phyloP scores from a whole-genome alignment of 108 stramenopile species.

The Hondaea fermentalgiana region DNA sequence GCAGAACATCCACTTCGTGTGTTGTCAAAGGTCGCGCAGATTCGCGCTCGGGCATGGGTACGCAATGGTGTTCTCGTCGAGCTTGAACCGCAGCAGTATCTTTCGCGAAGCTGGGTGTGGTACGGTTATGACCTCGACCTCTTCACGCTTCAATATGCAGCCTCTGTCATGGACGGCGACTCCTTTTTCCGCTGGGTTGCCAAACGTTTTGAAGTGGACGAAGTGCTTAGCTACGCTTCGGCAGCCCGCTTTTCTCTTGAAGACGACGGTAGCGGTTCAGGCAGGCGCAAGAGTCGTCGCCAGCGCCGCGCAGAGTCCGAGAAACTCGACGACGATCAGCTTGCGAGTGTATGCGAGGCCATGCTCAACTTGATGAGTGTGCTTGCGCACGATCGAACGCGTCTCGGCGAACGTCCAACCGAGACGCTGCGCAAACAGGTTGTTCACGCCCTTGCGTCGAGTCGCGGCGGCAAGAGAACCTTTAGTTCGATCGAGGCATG shows the following conservation, averaged over 20 bases:
- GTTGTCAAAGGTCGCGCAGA: neutral
- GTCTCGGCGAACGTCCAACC: neutral
- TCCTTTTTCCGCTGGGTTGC: neutral
- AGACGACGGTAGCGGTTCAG: neutral
- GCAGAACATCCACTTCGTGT: constrained; percentile 8
- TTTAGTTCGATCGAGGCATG: neutral
- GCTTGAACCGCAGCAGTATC: neutral
- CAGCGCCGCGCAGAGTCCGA: neutral
- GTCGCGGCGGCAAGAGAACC: neutral
- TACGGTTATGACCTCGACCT: neutral
- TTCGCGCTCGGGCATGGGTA: neutral
- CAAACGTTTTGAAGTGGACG: neutral
- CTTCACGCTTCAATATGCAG: neutral
- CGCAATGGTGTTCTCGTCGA: neutral
- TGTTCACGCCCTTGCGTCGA: neutral
- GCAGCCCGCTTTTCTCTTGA: neutral
- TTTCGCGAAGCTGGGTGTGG: neutral
- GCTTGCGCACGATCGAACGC: neutral
- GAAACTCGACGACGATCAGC: neutral
- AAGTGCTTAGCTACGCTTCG: neutral
- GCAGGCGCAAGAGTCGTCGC: neutral
- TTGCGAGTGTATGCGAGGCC: neutral
- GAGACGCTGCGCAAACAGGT: neutral
- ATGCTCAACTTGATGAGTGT: neutral
- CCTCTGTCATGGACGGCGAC: neutral